phyloP scores from a whole-genome alignment of 345 rosid species.

The Atalantia buxifolia region DNA sequence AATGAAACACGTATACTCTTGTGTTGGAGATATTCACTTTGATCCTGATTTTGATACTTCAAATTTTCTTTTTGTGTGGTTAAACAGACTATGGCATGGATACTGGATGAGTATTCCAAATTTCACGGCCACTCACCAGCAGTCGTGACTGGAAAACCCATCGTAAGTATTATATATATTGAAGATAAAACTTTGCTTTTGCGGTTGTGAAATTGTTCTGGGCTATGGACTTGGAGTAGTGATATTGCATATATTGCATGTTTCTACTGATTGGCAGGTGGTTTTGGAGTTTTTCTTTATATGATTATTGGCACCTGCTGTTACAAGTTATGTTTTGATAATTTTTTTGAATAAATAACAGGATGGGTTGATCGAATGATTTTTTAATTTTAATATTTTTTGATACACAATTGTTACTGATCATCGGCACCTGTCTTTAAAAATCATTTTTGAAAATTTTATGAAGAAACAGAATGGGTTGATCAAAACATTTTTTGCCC shows the following conservation, averaged over 20 bases:
- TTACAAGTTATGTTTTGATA: no score
- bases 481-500: no score
- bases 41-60: not conserved
- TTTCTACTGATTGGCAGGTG: not conserved
- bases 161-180: conserved; percentile 38
- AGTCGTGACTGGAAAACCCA: conserved; percentile 89
- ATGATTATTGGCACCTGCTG: not conserved
- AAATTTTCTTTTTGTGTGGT: conserved; percentile 6
- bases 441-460: no score
- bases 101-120: conserved; percentile 93
- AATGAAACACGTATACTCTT: not conserved
- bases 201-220: not conserved
- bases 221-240: not conserved
- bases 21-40: not conserved
- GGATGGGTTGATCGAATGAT: not conserved
- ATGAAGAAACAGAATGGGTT: not conserved
- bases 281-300: not conserved
- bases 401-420: not conserved
- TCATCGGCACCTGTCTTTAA: not conserved
- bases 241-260: not conserved
- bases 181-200: not conserved
- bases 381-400: no score
- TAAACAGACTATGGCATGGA: conserved; percentile 97
- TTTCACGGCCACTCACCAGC: conserved; percentile 96
- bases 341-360: not conserved